Base-by-base conservation (phyloP, 176 grass and related monocot genomes). In the Canna indica region DNA sequence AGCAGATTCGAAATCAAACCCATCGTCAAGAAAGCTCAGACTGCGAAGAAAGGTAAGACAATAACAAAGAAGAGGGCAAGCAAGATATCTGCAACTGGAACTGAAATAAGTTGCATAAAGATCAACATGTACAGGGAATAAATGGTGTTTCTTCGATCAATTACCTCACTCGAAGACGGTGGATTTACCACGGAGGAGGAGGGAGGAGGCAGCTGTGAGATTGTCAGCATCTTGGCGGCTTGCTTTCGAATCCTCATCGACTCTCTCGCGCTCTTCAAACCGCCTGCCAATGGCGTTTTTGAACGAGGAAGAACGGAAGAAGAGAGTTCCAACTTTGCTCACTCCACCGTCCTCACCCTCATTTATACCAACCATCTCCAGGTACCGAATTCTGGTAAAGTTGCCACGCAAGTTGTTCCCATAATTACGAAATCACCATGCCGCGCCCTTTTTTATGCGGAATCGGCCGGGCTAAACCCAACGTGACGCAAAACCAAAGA, bases 211-310 rank as follows among this genome's bases (percentile, higher is more conserved):
- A 39, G 18, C 18, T 0, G 22, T 24, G 35, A 7, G 7, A 36
- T n/a, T 34, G 24, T 24, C 34, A 66, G 12, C 63, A 66, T 39
- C 63, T 66, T 66, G 34, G 34, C 33, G 7, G 63, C 35, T 66
- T 66, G 63, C 20, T 66, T 66, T 38, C 63, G 63, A 24, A 66
- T 66, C 34, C 63, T 66, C 63, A 66, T 66, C 29, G 18, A 0
- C 5, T 66, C 63, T 10, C 16, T 66, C 34, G 17, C 63, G 22
- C 33, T 39, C 63, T 66, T 14, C 20, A 30, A 15, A 60, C 14
- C 25, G 26, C 28, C 58, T 26, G 58, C 58, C 12, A 1, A 31
- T 14, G 29, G 10, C 27, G 11, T 26, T 60, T 60, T 60, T n/a
- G 58, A 30, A 8, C 58, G 58, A 54, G 25, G 58, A 60, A 28